Evolutionary conservation across 2,329 filamentous ascomycete species (phyloP).

Genomic region (Chrysosporium queenslandicum): DNA sequence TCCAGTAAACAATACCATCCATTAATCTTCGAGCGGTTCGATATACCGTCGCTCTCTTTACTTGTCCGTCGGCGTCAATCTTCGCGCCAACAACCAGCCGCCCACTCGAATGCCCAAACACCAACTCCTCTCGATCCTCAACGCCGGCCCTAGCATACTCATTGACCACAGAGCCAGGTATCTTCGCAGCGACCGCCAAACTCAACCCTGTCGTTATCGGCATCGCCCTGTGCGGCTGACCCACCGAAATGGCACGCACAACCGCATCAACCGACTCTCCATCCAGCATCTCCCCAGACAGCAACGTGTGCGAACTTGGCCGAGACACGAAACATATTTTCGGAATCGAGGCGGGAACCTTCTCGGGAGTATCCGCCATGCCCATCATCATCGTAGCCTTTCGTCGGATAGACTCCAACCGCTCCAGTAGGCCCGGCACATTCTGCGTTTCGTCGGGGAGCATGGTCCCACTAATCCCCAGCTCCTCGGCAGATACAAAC

Average conservation of each 20-base stretch:
- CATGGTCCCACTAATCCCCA: slow-evolving; percentile 43
- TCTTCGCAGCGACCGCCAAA: slow-evolving; percentile 40
- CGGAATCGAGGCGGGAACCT: slow-evolving; percentile 49
- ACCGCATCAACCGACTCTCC: slow-evolving; percentile 30
- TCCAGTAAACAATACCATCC: slow-evolving; percentile 39
- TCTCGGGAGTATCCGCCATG: slow-evolving; percentile 38
- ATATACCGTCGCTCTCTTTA: slow-evolving; percentile 37
- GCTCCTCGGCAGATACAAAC: slow-evolving; percentile 48
- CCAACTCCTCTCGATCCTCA: slow-evolving; percentile 28
- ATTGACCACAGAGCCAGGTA: slow-evolving; percentile 34
- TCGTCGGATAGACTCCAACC: slow-evolving; percentile 48
- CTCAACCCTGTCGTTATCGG: slow-evolving; percentile 48
- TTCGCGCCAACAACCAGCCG: slow-evolving; percentile 36
- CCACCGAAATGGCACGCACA: slow-evolving; percentile 46
- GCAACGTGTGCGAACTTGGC: slow-evolving; percentile 29
- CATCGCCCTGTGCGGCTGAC: slow-evolving; percentile 48
- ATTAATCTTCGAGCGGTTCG: slow-evolving; percentile 42
- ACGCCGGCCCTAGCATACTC: neutral
- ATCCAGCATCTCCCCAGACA: slow-evolving; percentile 31
- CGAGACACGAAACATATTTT: slow-evolving; percentile 51
- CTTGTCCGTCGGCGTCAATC: slow-evolving; percentile 28
- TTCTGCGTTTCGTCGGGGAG: slow-evolving; percentile 47
- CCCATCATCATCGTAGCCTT: slow-evolving; percentile 54
- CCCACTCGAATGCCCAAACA: slow-evolving; percentile 41
- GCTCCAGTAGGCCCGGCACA: slow-evolving; percentile 34